phyloP scores from a whole-genome alignment of 306 rosid species.

The Inga laurina region DNA sequence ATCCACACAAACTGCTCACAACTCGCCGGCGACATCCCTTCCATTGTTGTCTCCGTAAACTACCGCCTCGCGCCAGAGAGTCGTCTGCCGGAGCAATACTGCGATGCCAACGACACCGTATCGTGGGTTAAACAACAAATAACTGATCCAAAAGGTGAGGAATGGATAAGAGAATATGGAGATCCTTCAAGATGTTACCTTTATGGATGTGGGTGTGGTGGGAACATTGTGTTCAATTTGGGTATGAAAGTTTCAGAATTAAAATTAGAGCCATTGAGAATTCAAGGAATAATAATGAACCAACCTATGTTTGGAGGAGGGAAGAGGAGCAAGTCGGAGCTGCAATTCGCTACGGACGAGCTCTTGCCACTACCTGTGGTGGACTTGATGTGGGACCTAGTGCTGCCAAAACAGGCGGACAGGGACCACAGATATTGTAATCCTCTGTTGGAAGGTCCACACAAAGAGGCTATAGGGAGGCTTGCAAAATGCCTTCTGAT shows the following conservation, averaged over 20 bases:
- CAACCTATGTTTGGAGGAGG: conserved; percentile 76
- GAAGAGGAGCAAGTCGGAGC: conserved; percentile 58
- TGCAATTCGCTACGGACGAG: conserved; percentile 54
- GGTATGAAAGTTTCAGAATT: conserved; percentile 1
- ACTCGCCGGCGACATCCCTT: conserved; percentile 38
- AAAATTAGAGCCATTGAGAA: conserved; percentile 44
- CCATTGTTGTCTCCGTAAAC: conserved; percentile 48
- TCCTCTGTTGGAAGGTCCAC: conserved; percentile 57
- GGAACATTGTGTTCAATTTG: conserved; percentile 51
- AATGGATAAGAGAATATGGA: conserved; percentile 64
- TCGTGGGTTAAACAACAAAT: conserved; percentile 51
- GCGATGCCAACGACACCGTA: conserved; percentile 44
- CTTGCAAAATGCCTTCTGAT: conserved; percentile 52
- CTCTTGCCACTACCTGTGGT: conserved; percentile 57
- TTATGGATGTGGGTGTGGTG: conserved; percentile 58
- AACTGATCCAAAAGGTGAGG: conserved; percentile 40
- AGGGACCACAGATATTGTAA: conserved; percentile 72
- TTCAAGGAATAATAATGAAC: conserved; percentile 60
- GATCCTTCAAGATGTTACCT: conserved; percentile 65
- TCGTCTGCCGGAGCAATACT: conserved; percentile 51
- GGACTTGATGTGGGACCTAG: conserved; percentile 66
- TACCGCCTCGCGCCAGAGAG: conserved; percentile 53
- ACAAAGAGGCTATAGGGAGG: conserved; percentile 24
- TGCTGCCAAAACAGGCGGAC: conserved; percentile 45
- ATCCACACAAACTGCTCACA: conserved; percentile 28